phyloP scores from a whole-genome alignment of 148 eudicot species.

The Heliosperma pusillum region DNA sequence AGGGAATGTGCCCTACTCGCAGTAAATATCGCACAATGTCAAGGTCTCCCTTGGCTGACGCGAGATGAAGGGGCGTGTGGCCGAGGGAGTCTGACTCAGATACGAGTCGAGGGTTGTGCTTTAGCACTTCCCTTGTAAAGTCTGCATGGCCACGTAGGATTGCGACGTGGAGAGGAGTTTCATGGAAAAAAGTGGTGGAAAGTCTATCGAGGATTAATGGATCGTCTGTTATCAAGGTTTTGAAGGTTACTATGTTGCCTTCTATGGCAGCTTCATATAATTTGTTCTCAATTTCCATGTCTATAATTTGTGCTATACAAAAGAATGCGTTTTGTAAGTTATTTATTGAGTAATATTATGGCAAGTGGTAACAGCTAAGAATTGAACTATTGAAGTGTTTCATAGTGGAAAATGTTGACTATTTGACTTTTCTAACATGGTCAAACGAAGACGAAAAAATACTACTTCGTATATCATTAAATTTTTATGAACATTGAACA shows the following conservation, averaged over 20 bases:
- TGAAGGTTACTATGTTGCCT: conserved; percentile 20
- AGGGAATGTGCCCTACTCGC: conserved; percentile 3
- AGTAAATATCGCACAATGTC: conserved; percentile 24
- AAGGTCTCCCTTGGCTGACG: conserved; percentile 26
- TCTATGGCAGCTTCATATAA: conserved; percentile 30
- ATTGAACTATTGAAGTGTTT: not conserved
- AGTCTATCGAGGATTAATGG: conserved; percentile 33
- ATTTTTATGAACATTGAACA: not conserved
- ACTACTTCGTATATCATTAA: not conserved
- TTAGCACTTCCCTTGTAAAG: conserved; percentile 20
- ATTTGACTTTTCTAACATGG: not conserved
- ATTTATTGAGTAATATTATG: not conserved
- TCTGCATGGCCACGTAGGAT: conserved; percentile 29
- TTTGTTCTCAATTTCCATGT: conserved; percentile 20
- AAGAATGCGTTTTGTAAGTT: not conserved
- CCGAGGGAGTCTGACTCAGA: conserved; percentile 31
- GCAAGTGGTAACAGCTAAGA: not conserved
- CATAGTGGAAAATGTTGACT: conserved; percentile 1
- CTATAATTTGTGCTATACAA: not conserved
- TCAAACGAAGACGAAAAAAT: not conserved
- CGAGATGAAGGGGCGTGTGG: conserved; percentile 33
- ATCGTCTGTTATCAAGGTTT: conserved; percentile 27
- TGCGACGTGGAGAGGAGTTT: conserved; percentile 33
- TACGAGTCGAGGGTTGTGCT: conserved; percentile 26
- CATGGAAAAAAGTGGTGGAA: conserved; percentile 5